Conservation (phyloP, 257 asterid genomes). For the Rubia yunnanensis region DNA sequence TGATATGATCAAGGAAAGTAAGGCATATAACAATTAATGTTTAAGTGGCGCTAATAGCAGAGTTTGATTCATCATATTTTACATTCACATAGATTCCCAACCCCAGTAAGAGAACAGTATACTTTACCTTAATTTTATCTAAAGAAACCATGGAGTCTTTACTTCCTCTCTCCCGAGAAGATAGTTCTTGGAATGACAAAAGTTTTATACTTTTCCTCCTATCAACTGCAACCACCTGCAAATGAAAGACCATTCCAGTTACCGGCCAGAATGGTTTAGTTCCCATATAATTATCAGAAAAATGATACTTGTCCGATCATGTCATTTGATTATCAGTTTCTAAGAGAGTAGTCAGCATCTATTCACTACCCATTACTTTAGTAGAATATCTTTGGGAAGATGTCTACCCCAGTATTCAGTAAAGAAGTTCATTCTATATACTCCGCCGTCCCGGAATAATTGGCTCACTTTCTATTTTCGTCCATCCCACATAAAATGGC, state of each 20-base stretch:
- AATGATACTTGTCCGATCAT: not conserved
- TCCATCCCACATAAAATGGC: too few species aligned
- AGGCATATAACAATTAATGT: not conserved
- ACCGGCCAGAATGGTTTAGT: not conserved
- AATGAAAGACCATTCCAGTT: slow-evolving; percentile 7
- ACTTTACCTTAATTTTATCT: slow-evolving; percentile 66
- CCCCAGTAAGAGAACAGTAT: not conserved
- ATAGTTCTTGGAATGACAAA: slow-evolving; percentile 85
- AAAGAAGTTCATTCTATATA: slow-evolving; percentile 35
- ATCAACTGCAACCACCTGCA: slow-evolving; percentile 86
- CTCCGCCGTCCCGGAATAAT: too few species aligned
- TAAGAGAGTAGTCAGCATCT: not conserved
- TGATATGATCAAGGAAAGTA: too few species aligned
- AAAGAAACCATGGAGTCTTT: slow-evolving; percentile 55
- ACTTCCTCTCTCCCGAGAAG: slow-evolving; percentile 92
- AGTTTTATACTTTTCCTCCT: slow-evolving; percentile 59
- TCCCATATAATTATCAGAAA: not conserved
- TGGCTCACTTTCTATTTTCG: too few species aligned
- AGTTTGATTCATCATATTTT: not conserved
- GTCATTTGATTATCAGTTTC: not conserved
- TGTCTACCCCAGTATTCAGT: slow-evolving; percentile 33
- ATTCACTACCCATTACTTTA: not conserved
- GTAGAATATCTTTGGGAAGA: not conserved
- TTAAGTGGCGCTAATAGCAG: not conserved
- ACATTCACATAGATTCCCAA: not conserved